Conservation (phyloP, 495 filamentous ascomycete species). For the Lichina pygmaea region DNA sequence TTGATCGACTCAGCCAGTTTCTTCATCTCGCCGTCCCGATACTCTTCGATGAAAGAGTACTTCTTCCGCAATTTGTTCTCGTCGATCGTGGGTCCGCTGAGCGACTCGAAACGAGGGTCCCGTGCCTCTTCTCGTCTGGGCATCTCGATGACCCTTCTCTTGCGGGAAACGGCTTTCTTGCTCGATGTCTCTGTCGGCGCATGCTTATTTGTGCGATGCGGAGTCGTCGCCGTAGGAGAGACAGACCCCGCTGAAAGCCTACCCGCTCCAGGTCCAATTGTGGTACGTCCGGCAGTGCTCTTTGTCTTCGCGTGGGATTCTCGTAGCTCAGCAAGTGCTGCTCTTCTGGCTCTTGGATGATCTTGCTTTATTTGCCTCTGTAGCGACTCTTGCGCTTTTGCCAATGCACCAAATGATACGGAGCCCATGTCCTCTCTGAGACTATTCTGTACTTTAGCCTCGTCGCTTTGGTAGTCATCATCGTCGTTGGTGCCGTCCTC, state of each 20-base stretch:
- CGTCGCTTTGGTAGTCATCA: background rate
- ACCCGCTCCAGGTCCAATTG: too few species aligned
- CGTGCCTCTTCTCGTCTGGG: conserved; percentile 24
- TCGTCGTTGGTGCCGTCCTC: too few species aligned
- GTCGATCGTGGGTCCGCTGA: conserved; percentile 16
- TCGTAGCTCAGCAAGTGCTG: too few species aligned
- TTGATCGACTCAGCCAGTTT: conserved; percentile 35
- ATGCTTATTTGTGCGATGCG: conserved; percentile 36
- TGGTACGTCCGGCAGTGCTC: too few species aligned
- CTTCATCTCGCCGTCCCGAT: conserved; percentile 51
- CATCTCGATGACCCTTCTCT: conserved; percentile 36
- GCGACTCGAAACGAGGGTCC: conserved; percentile 70
- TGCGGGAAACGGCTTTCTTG: conserved; percentile 58
- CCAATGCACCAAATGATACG: conserved; percentile 68
- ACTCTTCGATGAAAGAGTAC: conserved; percentile 71
- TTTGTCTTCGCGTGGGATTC: too few species aligned
- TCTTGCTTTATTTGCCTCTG: conserved; percentile 15
- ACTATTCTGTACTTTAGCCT: background rate
- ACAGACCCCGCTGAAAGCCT: too few species aligned
- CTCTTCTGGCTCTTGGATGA: too few species aligned
- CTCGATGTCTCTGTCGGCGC: conserved; percentile 58
- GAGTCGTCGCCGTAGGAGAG: too few species aligned
- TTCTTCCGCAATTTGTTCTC: conserved; percentile 29
- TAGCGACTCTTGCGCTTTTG: conserved; percentile 54
- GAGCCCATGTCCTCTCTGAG: conserved; percentile 8